Evolutionary conservation across 1,139 yeast genomes (phyloP).

Genomic region (Candida albicans): DNA sequence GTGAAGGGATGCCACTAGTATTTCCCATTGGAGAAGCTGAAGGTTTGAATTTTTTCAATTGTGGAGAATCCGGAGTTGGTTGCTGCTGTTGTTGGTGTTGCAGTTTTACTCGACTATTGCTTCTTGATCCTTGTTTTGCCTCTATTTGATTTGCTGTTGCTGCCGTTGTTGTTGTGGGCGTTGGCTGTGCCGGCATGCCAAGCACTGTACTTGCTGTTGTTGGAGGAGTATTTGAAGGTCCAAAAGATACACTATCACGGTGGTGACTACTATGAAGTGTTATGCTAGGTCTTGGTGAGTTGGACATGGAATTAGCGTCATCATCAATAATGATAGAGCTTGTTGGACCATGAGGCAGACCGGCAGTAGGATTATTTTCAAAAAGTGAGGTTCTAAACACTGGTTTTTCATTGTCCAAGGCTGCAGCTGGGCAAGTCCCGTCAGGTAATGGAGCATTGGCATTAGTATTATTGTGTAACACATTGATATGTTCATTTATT

Average conservation of each 20-base stretch:
- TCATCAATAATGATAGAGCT: not conserved
- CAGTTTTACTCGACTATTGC: not conserved
- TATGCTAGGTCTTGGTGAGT: conserved; percentile 15
- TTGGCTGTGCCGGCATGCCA: conserved; percentile 2
- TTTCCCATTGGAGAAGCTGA: conserved; percentile 5
- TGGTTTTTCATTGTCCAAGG: conserved; percentile 13
- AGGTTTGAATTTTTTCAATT: conserved; percentile 11
- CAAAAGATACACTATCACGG: conserved; percentile 15
- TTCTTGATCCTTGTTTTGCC: not conserved
- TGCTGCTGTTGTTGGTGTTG: conserved; percentile 4
- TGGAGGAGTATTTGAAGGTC: conserved; percentile 1
- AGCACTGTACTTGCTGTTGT: not conserved
- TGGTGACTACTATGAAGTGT: conserved; percentile 15
- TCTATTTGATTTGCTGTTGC: conserved; percentile 2
- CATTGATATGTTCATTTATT: conserved; percentile 41
- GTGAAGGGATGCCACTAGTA: conserved; percentile 9
- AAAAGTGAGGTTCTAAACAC: conserved; percentile 26
- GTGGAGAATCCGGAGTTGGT: conserved; percentile 12
- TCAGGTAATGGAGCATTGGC: conserved; percentile 46
- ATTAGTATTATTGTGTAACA: conserved; percentile 43
- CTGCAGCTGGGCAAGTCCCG: conserved; percentile 7
- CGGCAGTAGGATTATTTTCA: conserved; percentile 6
- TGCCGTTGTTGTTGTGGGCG: conserved; percentile 7
- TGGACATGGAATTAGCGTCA: conserved; percentile 5
- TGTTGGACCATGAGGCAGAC: conserved; percentile 11